A percentile compares a stretch with the other conserved stretches of the same genome.
Evolutionary conservation across 129 eudicot genomes (phyloP).

Genomic region (Glebionis coronaria): DNA sequence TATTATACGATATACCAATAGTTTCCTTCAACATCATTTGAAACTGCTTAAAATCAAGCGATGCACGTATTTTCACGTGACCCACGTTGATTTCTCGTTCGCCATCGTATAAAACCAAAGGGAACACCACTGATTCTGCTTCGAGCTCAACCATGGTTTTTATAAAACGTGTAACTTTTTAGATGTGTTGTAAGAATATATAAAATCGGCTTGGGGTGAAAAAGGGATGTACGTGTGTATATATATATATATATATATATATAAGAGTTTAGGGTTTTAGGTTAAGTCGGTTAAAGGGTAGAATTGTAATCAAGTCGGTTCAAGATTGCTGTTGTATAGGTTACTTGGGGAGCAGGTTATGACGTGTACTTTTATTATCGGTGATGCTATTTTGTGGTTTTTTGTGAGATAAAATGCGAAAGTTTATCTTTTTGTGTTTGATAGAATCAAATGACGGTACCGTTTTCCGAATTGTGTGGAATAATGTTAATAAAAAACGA

Average conservation of each 20-base stretch:
- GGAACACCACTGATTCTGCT: slow-evolving; percentile 38
- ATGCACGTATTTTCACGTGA: slow-evolving; percentile 28
- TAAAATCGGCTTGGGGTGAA: slow-evolving; percentile 15
- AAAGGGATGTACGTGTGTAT: slow-evolving; percentile 8
- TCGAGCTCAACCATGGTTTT: slow-evolving; percentile 40
- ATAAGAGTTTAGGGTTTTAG: slow-evolving; percentile 33
- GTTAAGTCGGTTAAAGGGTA: slow-evolving; percentile 45
- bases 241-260: slow-evolving; percentile 1
- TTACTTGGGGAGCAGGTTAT: slow-evolving; percentile 22
- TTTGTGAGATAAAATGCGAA: slow-evolving; percentile 22
- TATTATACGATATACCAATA: slow-evolving; percentile 70
- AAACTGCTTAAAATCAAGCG: slow-evolving; percentile 56
- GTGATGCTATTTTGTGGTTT: slow-evolving; percentile 29
- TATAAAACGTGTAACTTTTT: not conserved
- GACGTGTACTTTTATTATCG: not conserved
- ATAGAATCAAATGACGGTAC: not conserved
- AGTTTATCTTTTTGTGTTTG: slow-evolving; percentile 30
- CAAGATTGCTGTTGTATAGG: slow-evolving; percentile 18
- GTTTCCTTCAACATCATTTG: slow-evolving; percentile 44
- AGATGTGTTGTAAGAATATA: not conserved
- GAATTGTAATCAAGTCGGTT: slow-evolving; percentile 18
- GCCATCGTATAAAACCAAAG: slow-evolving; percentile 60
- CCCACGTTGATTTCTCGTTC: slow-evolving; percentile 53
- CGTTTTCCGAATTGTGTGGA: slow-evolving; percentile 4
- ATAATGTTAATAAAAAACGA: too few species aligned